These are phyloP conservation scores for Fusarium haematococcum DNA, from an alignment of 2,329 filamentous ascomycete species.

Conservation along the genomic window DNA sequence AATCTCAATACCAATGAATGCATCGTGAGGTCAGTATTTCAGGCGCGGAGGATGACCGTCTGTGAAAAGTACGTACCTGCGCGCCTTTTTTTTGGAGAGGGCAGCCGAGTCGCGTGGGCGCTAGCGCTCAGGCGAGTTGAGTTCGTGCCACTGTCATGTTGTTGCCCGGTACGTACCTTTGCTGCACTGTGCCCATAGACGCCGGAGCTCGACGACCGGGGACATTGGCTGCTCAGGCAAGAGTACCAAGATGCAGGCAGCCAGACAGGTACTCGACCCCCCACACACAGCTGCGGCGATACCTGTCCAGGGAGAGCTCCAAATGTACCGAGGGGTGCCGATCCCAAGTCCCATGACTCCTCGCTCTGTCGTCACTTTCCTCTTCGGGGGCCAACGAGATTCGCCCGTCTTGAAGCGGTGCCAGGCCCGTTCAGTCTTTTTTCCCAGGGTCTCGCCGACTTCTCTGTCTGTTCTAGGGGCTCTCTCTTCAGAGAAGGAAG, in stretches of 20 bases:
- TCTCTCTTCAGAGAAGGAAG: neutral
- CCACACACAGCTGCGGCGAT: neutral
- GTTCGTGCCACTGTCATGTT: conserved; percentile 24
- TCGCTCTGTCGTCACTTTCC: conserved; percentile 43
- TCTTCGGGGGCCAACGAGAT: conserved; percentile 24
- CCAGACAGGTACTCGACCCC: conserved; percentile 13
- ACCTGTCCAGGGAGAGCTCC: conserved; percentile 11
- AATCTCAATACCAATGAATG: conserved; percentile 32
- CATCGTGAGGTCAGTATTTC: conserved; percentile 22
- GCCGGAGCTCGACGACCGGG: conserved; percentile 7
- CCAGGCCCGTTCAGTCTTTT: conserved; percentile 19
- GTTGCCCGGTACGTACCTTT: conserved; percentile 4
- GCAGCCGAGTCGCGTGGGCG: conserved; percentile 32
- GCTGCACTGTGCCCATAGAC: neutral
- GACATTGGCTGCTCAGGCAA: conserved; percentile 12
- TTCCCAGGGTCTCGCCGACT: conserved; percentile 26
- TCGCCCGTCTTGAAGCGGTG: conserved; percentile 3
- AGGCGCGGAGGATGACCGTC: neutral
- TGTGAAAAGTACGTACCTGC: conserved; percentile 3
- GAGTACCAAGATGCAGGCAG: conserved; percentile 7
- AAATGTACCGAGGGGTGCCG: conserved; percentile 25
- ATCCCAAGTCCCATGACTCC: conserved; percentile 40
- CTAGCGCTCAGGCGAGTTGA: conserved; percentile 9
- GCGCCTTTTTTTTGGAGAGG: conserved; percentile 14
- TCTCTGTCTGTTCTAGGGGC: neutral